Percentiles rank a stretch among this genome's conserved stretches.
Evolutionary conservation across 345 rosid species (phyloP).

Genomic region (Syzygium grande): DNA sequence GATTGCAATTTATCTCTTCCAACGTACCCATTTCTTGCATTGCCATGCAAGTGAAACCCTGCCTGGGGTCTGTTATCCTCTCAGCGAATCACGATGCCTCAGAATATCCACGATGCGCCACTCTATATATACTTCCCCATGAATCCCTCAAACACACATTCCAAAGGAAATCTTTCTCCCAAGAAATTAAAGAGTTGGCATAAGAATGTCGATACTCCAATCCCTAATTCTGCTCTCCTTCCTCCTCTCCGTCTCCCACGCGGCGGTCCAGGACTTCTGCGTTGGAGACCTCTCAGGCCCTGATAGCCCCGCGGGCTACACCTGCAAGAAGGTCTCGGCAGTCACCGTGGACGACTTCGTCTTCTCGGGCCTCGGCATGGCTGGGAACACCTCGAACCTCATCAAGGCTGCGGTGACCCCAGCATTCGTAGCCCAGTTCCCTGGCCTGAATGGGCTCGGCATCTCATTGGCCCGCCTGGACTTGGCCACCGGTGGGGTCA

Average conservation of each 20-base stretch:
- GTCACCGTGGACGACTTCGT: slow-evolving; percentile 59
- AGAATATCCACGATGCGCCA: background rate
- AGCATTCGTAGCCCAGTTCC: slow-evolving; percentile 45
- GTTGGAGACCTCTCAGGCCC: slow-evolving; percentile 50
- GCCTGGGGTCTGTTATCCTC: background rate
- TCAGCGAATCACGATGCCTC: background rate
- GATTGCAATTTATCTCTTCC: slow-evolving; percentile 8
- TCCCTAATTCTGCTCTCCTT: slow-evolving; percentile 28
- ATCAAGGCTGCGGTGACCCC: slow-evolving; percentile 82
- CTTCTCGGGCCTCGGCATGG: slow-evolving; percentile 42
- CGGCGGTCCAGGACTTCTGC: slow-evolving; percentile 64
- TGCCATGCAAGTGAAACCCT: slow-evolving; percentile 11
- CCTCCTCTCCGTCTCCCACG: slow-evolving; percentile 37
- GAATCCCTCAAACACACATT: background rate
- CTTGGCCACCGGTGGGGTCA: slow-evolving; percentile 57
- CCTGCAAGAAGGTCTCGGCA: slow-evolving; percentile 46
- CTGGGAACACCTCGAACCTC: slow-evolving; percentile 58
- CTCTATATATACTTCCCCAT: background rate
- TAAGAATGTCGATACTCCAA: slow-evolving; percentile 11
- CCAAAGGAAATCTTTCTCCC: background rate
- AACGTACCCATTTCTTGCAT: background rate
- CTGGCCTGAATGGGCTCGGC: slow-evolving; percentile 70
- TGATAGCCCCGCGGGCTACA: slow-evolving; percentile 59
- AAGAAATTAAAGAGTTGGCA: background rate
- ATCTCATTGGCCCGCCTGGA: slow-evolving; percentile 71